Conservation (phyloP, 345 rosid species). For the Populus tremula region DNA sequence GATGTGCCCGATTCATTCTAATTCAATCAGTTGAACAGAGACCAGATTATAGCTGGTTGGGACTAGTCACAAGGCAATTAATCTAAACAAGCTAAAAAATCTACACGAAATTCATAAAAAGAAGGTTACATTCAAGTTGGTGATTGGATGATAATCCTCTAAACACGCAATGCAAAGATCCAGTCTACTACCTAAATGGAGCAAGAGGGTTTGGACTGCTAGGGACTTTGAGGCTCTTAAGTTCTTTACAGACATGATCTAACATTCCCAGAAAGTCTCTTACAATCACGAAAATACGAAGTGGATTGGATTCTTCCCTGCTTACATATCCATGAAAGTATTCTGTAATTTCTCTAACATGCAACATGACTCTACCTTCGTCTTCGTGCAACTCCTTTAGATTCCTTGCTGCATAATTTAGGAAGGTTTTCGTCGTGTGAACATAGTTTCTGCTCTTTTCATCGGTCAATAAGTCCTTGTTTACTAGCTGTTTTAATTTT, state of each 20-base stretch:
- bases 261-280: conserved; percentile 95
- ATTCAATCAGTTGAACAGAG: not conserved
- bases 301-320: conserved; percentile 84
- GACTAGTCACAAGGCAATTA: not conserved
- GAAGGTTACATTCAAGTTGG: not conserved
- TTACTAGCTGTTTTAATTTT: conserved; percentile 47
- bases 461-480: conserved; percentile 35
- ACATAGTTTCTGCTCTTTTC: conserved; percentile 54
- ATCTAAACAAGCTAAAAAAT: conserved; percentile 11
- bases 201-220: conserved; percentile 68
- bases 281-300: conserved; percentile 88
- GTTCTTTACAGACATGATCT: conserved; percentile 87
- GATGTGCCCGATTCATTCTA: not conserved
- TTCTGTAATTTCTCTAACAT: conserved; percentile 77
- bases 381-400: conserved; percentile 64
- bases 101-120: not conserved
- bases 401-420: conserved; percentile 53
- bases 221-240: conserved; percentile 62
- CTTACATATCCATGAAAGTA: conserved; percentile 88
- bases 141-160: conserved; percentile 6
- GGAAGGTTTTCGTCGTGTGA: conserved; percentile 56
- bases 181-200: conserved; percentile 66
- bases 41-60: conserved; percentile 3
- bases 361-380: conserved; percentile 61
- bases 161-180: conserved; percentile 6